A percentile compares a stretch with the other conserved stretches of the same genome.
Evolutionary conservation across 768 basidiomycete genomes (phyloP).

Genomic region (Lactarius deliciosus): DNA sequence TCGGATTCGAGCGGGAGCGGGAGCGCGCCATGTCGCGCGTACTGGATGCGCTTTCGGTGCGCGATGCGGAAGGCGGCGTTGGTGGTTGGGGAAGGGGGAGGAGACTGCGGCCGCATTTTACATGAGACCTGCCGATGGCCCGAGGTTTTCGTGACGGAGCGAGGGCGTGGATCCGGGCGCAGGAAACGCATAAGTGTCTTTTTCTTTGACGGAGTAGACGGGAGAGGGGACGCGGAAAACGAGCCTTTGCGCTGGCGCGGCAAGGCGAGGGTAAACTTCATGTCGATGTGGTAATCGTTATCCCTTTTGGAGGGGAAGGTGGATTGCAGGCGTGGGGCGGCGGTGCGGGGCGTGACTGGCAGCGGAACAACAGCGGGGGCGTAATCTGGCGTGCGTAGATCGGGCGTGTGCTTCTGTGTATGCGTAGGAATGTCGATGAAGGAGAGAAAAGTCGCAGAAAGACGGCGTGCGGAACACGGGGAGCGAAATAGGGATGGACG

Average conservation of each 20-base stretch:
- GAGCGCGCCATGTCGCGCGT: slow-evolving; percentile 39
- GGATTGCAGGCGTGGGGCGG: slow-evolving; percentile 3
- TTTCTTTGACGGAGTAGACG: slow-evolving; percentile 24
- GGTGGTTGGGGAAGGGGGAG: slow-evolving; percentile 12
- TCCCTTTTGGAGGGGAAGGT: background rate
- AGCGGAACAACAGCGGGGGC: slow-evolving; percentile 58
- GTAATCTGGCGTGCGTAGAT: slow-evolving; percentile 63
- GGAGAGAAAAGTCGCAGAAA: slow-evolving; percentile 51
- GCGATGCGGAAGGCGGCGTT: slow-evolving; percentile 19
- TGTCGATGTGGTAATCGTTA: background rate
- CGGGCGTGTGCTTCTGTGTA: slow-evolving; percentile 40
- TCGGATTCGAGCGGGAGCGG: slow-evolving; percentile 61
- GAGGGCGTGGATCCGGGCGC: slow-evolving; percentile 40
- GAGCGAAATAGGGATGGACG: slow-evolving; percentile 32
- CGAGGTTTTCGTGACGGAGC: slow-evolving; percentile 35
- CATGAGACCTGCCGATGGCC: slow-evolving; percentile 27
- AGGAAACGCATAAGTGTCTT: slow-evolving; percentile 47
- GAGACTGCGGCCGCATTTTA: background rate
- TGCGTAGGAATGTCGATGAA: slow-evolving; percentile 48
- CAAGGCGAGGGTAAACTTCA: slow-evolving; percentile 48
- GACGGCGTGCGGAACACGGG: slow-evolving; percentile 35
- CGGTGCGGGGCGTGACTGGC: slow-evolving; percentile 13
- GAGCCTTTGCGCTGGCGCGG: slow-evolving; percentile 11
- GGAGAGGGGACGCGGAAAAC: slow-evolving; percentile 27
- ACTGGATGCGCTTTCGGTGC: slow-evolving; percentile 40